These are phyloP conservation scores for Metarhizium humberi DNA, from an alignment of 2,329 filamentous ascomycete species.

Conservation along the genomic window DNA sequence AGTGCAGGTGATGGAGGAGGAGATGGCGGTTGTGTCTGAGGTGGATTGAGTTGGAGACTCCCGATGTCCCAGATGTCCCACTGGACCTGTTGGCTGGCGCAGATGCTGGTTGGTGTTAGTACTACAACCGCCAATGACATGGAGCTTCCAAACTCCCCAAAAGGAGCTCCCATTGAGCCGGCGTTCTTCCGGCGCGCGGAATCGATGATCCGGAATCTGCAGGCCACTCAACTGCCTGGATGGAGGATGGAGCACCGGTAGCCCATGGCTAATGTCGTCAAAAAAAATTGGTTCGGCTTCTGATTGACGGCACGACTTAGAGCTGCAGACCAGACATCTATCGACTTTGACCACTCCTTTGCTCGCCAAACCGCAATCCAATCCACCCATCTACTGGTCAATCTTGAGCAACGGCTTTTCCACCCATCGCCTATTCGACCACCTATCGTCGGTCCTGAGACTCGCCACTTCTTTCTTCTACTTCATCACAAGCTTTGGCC, in stretches of 20 bases:
- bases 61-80: too few relatives aligned
- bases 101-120: too few relatives aligned
- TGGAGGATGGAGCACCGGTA: not conserved
- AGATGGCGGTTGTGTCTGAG: not conserved
- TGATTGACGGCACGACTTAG: conserved; percentile 1
- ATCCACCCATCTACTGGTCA: not conserved
- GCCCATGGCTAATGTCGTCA: conserved; percentile 6
- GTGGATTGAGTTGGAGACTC: too few relatives aligned
- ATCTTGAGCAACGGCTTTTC: not conserved
- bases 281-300: conserved; percentile 5
- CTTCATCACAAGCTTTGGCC: conserved; percentile 6
- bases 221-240: not conserved
- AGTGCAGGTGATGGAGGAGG: not conserved
- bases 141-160: not conserved
- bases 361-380: not conserved
- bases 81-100: too few relatives aligned
- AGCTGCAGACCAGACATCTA: not conserved
- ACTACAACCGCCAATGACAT: too few relatives aligned
- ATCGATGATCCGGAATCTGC: conserved; percentile 8
- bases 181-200: conserved; percentile 12
- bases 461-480: not conserved
- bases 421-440: not conserved
- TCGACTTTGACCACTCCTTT: not conserved
- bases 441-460: not conserved
- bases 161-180: conserved; percentile 8